These are phyloP conservation scores for Tetrapisispora phaffii DNA, from an alignment of 805 yeast species.

Conservation along the genomic window DNA sequence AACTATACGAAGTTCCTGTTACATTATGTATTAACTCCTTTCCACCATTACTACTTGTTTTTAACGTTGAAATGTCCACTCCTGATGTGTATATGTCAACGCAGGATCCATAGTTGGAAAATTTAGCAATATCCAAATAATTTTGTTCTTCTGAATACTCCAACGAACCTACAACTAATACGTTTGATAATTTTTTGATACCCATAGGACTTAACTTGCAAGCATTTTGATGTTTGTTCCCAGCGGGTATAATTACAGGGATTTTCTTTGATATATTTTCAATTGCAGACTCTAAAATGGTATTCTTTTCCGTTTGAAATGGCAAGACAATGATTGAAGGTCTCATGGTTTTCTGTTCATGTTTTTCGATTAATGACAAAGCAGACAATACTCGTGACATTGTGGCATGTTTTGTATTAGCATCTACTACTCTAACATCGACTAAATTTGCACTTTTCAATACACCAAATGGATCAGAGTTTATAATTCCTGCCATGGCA, in stretches of 20 bases:
- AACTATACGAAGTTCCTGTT: constrained; percentile 61
- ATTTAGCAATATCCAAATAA: constrained; percentile 50
- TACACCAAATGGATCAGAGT: constrained; percentile 72
- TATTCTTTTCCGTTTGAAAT: constrained; percentile 37
- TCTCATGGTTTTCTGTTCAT: constrained; percentile 32
- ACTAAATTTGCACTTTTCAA: constrained; percentile 58
- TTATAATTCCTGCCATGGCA: constrained; percentile 85
- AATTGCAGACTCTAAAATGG: constrained; percentile 63
- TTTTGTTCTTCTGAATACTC: constrained; percentile 31
- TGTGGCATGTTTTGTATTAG: constrained; percentile 54
- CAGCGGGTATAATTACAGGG: constrained; percentile 74
- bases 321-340: constrained; percentile 39
- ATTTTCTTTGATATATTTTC: constrained; percentile 60
- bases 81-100: constrained; percentile 85
- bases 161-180: constrained; percentile 77
- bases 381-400: constrained; percentile 57
- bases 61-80: constrained; percentile 48
- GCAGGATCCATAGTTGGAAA: constrained; percentile 91
- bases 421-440: constrained; percentile 67
- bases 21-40: constrained; percentile 31
- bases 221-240: constrained; percentile 69
- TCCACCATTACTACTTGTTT: constrained; percentile 11
- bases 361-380: constrained; percentile 57
- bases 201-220: constrained; percentile 84
- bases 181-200: constrained; percentile 39